Conservation (phyloP, 371 early-diverging fungal genomes). For the Lichtheimia hyalospora region DNA sequence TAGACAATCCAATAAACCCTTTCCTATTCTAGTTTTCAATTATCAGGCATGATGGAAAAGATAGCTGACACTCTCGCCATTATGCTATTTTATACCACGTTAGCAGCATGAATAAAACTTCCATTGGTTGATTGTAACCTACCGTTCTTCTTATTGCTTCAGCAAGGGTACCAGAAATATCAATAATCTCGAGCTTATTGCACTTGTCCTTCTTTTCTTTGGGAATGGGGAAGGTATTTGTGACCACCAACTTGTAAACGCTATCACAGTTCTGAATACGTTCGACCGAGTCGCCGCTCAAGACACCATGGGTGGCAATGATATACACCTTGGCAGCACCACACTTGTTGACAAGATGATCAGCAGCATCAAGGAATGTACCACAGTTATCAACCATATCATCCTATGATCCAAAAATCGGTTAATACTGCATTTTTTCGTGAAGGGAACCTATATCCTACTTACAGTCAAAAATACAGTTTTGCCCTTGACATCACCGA, state of each 20-base stretch:
- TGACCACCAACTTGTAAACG: slow-evolving; percentile 87
- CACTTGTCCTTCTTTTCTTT: slow-evolving; percentile 69
- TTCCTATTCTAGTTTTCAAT: background rate
- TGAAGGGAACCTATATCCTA: background rate
- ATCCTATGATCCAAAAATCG: slow-evolving; percentile 52
- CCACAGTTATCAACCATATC: slow-evolving; percentile 88
- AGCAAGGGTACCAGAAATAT: slow-evolving; percentile 86
- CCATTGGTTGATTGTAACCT: slow-evolving; percentile 12
- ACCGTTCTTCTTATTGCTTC: slow-evolving; percentile 96
- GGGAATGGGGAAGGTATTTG: slow-evolving; percentile 92
- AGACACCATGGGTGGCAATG: slow-evolving; percentile 93
- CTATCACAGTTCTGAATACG: slow-evolving; percentile 85
- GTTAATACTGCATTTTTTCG: background rate
- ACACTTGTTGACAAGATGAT: slow-evolving; percentile 82
- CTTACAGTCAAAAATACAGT: slow-evolving; percentile 87
- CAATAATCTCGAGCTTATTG: slow-evolving; percentile 83
- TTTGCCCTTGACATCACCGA: slow-evolving; percentile 91
- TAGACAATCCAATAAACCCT: background rate
- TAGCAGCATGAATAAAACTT: slow-evolving; percentile 1
- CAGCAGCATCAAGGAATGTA: slow-evolving; percentile 92
- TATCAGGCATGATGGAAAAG: slow-evolving; percentile 69
- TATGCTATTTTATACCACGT: slow-evolving; percentile 62
- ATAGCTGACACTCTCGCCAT: slow-evolving; percentile 95
- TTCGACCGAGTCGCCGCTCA: slow-evolving; percentile 82
- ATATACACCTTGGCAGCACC: slow-evolving; percentile 86